These are phyloP conservation scores for Cyclostephanos tholiformis DNA, from an alignment of 108 stramenopile genomes.

Conservation along the genomic window DNA sequence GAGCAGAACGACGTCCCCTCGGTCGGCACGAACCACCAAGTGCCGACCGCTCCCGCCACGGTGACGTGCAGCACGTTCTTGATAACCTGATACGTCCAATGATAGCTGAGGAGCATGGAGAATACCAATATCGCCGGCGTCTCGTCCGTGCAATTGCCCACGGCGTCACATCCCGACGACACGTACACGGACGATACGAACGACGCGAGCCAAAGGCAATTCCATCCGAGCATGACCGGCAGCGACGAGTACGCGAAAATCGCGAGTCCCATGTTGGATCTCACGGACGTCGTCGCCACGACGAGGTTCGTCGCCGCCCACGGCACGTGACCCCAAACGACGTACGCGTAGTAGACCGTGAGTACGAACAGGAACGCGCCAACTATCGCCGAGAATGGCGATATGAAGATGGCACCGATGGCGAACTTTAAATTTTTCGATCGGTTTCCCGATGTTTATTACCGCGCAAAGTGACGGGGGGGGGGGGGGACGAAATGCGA, in stretches of 20 bases:
- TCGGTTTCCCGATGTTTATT: too few relatives aligned
- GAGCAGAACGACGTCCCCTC: conserved; percentile 68
- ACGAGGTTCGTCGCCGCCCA: conserved; percentile 78
- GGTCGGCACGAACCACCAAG: conserved; percentile 85
- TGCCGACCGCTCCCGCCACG: conserved; percentile 82
- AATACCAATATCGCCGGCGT: conserved; percentile 44
- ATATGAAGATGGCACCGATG: conserved; percentile 34
- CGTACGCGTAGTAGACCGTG: conserved; percentile 59
- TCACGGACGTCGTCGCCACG: conserved; percentile 71
- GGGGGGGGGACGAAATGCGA: too few relatives aligned
- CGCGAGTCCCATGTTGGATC: conserved; percentile 65
- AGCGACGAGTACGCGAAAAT: conserved; percentile 66
- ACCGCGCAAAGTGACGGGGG: too few relatives aligned
- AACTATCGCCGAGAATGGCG: conserved; percentile 49
- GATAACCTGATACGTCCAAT: conserved; percentile 82
- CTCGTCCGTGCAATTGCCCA: conserved; percentile 58
- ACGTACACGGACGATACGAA: conserved; percentile 59
- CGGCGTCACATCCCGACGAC: conserved; percentile 45
- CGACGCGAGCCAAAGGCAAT: conserved; percentile 60
- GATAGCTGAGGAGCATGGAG: conserved; percentile 67
- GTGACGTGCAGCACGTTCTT: conserved; percentile 83
- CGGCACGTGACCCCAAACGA: conserved; percentile 76
- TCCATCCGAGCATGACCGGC: conserved; percentile 60
- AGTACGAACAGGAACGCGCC: conserved; percentile 47
- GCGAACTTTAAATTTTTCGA: conserved; percentile 36